Conservation (phyloP, 1,284 basidiomycete species). For the Ustilago trichophora region DNA sequence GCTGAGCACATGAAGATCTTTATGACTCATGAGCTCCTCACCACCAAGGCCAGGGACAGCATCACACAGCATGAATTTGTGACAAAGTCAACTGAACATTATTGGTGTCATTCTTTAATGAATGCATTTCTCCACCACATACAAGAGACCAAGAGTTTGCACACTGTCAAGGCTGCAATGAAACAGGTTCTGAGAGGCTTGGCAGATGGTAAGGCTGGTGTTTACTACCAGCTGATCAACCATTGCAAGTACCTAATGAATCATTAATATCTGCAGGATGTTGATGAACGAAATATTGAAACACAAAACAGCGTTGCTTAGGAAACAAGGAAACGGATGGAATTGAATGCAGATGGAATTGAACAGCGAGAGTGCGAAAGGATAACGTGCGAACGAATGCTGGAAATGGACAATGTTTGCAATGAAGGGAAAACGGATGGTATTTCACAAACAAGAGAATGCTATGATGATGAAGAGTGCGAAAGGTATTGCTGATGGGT, state of each 20-base stretch:
- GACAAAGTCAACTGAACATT: neutral
- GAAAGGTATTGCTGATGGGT: no score
- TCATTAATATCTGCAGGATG: neutral
- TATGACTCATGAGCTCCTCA: neutral
- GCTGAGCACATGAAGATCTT: slow-evolving; percentile 1
- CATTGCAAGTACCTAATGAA: neutral
- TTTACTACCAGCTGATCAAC: slow-evolving; percentile 2
- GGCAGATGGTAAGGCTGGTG: neutral
- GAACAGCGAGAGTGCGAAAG: no score
- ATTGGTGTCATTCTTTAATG: neutral
- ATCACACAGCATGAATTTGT: neutral
- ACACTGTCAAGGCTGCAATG: neutral
- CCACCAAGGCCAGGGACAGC: neutral
- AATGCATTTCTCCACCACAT: neutral
- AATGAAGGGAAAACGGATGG: no score
- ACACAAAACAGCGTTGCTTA: no score
- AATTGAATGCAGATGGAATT: no score
- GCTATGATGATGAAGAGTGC: no score
- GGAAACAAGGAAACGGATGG: no score
- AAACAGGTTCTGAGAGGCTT: neutral
- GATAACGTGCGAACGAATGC: no score
- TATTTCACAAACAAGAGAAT: no score
- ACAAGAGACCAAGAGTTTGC: neutral
- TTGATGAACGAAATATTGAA: no score
- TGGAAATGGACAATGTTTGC: no score